Base-by-base conservation (phyloP, 108 stramenopile species). In the Fragilariopsis cylindrus region DNA sequence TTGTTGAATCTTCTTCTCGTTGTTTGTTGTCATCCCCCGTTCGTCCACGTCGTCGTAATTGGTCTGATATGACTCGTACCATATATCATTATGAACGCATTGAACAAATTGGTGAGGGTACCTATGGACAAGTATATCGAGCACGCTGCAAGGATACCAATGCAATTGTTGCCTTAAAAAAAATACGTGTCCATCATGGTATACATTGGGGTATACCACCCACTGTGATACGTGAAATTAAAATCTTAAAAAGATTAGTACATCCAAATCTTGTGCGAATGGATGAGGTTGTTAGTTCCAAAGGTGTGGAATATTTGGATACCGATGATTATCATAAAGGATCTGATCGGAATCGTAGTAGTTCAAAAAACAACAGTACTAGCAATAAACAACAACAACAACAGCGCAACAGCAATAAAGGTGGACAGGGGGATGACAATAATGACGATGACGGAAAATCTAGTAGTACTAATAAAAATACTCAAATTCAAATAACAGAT, bases 91-190 rank as follows among this genome's bases (percentile, higher is more conserved):
- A 92, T 76, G 78, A 85, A 60, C 84, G 87, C 15, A 70, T 85
- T 4, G 88, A 91, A 53, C 90, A 95, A 66, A 92, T 95, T 40
- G 94, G 94, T n/a, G 88, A 91, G 69, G 94, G 94, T 7, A 92
- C 94, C 1, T 95, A 95, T 60, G 94, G 94, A n/a, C 87, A 91
- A 78, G 94, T 95, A 11, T 95, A 95, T 63, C 65, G 81, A 47
- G 91, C 91, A 30, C 77, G 74, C 21, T 88, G 84, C 62, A 73
- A 85, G 45, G 85, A 87, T 58, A 71, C 81, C 11, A 66, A 80
- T 45, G 82, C 77, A 67, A 78, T 85, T 40, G 92, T 92, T 42
- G 94, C 94, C 13, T 71, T 95, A 21, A 95, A 95, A 75, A 92
- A 92, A 74, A 87, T 95, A 21, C 83, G 89, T 12, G 67, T 92